These are phyloP conservation scores for Paramecium tetraurelia DNA, from an alignment of 73 alveolate species.

Conservation along the genomic window DNA sequence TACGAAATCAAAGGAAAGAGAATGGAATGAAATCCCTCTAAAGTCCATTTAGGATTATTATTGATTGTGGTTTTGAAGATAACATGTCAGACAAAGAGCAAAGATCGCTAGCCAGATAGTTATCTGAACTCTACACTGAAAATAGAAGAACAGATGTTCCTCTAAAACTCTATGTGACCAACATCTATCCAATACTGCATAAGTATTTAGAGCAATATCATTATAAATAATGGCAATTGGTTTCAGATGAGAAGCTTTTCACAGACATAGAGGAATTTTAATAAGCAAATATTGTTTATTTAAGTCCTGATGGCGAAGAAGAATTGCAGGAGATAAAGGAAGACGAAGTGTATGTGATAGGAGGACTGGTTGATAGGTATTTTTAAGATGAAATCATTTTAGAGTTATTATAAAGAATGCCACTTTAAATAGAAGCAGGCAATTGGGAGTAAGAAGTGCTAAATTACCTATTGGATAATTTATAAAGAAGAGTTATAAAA, in stretches of 20 bases:
- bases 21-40: background rate
- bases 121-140: background rate
- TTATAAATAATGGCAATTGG: background rate
- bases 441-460: background rate
- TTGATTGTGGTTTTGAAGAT: constrained; percentile 20
- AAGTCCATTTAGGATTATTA: background rate
- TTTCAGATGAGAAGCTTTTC: background rate
- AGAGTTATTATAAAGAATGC: constrained; percentile 11
- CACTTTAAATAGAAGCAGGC: background rate
- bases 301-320: constrained; percentile 40
- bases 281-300: constrained; percentile 1
- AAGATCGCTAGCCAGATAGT: constrained; percentile 2
- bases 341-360: constrained; percentile 36
- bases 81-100: background rate
- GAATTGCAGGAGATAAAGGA: constrained; percentile 6
- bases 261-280: constrained; percentile 3
- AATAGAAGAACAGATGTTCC: background rate
- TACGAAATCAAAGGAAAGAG: background rate
- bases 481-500: background rate
- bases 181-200: background rate
- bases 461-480: background rate
- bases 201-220: background rate
- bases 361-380: constrained; percentile 36
- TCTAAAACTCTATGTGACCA: background rate
- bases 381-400: background rate